A percentile compares a stretch with the other conserved stretches of the same genome.
Evolutionary conservation across 257 asterid genomes (phyloP).

Genomic region (Nicotiana otophora): DNA sequence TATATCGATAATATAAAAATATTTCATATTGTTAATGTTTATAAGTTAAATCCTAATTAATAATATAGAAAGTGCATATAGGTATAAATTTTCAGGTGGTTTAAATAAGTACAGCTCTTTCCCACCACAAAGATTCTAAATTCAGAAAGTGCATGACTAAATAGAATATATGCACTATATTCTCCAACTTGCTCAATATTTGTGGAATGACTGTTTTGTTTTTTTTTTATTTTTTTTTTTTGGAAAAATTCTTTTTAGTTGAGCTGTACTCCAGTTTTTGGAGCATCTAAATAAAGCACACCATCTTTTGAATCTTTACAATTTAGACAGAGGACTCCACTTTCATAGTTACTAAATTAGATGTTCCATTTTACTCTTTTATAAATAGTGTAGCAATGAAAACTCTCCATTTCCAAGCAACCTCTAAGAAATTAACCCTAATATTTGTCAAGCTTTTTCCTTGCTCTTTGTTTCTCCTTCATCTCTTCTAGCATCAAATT

Average conservation of each 20-base stretch:
- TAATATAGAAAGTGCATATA: background rate
- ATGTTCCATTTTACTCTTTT: background rate
- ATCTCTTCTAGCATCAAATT: background rate
- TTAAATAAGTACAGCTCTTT: background rate
- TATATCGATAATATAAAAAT: too few relatives aligned
- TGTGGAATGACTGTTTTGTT: background rate
- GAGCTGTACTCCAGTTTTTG: background rate
- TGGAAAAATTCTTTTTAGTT: too few relatives aligned
- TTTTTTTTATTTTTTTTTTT: too few relatives aligned
- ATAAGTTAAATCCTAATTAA: too few relatives aligned
- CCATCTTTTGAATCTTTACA: conserved; percentile 11
- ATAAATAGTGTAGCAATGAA: conserved; percentile 5
- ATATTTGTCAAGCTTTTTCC: background rate
- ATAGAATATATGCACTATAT: background rate
- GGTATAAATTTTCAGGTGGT: background rate
- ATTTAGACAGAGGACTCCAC: background rate
- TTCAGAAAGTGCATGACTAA: background rate
- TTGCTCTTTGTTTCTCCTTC: background rate
- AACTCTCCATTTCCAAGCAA: conserved; percentile 1
- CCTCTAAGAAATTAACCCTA: background rate
- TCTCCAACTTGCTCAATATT: conserved; percentile 6
- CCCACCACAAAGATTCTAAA: background rate
- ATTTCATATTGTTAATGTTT: too few relatives aligned
- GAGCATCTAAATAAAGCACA: conserved; percentile 16
- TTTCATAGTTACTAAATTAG: background rate